Conservation (phyloP, 371 early-diverging fungal genomes). For the Dinochytrium kinnereticum region DNA sequence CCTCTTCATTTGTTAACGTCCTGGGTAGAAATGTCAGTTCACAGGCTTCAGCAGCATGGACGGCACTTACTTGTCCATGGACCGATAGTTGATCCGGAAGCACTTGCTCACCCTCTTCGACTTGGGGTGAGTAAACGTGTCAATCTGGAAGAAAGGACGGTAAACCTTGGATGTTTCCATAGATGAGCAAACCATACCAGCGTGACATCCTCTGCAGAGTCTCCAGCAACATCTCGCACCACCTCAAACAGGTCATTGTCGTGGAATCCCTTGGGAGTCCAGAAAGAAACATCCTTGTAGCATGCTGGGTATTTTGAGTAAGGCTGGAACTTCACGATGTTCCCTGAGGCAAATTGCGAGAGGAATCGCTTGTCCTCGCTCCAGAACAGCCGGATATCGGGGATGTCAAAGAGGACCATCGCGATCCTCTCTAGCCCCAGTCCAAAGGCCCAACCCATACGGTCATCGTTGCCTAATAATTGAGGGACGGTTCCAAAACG, state of each 20-base stretch:
- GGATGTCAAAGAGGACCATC: conserved; percentile 93
- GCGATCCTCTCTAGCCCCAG: conserved; percentile 96
- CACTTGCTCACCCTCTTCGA: conserved; percentile 80
- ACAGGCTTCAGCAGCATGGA: not conserved
- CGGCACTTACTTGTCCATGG: conserved; percentile 66
- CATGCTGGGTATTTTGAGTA: conserved; percentile 85
- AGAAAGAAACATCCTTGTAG: conserved; percentile 95
- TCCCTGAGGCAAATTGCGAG: conserved; percentile 77
- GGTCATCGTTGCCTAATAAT: conserved; percentile 62
- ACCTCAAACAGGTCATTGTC: conserved; percentile 94
- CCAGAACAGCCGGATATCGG: conserved; percentile 98
- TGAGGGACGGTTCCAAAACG: not conserved
- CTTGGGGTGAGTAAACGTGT: conserved; percentile 87
- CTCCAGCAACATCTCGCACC: conserved; percentile 91
- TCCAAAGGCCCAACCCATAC: conserved; percentile 97
- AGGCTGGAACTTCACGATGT: conserved; percentile 73
- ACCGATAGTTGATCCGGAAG: conserved; percentile 92
- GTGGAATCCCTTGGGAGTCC: conserved; percentile 77
- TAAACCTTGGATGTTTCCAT: not conserved
- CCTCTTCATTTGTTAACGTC: conserved; percentile 91
- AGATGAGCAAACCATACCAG: conserved; percentile 56
- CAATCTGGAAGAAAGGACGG: conserved; percentile 61
- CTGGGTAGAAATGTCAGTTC: conserved; percentile 43
- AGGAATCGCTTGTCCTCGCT: conserved; percentile 87
- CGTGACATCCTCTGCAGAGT: conserved; percentile 87